These are phyloP conservation scores for Orobanche coerulescens DNA, from an alignment of 257 asterid species.

Conservation along the genomic window DNA sequence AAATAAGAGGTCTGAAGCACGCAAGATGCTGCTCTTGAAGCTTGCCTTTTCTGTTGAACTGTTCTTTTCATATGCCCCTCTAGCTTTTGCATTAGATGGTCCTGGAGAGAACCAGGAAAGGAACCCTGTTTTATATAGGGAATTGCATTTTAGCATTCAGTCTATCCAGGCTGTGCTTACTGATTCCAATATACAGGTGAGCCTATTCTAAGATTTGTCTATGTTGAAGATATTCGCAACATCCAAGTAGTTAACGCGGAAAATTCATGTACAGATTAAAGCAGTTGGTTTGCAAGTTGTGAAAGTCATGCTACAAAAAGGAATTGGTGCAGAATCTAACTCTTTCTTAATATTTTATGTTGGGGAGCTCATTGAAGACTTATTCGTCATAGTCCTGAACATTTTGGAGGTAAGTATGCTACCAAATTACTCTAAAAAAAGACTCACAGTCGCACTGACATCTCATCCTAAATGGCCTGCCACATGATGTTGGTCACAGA, in stretches of 20 bases:
- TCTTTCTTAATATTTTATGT: slow-evolving; percentile 58
- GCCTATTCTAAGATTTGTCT: slow-evolving; percentile 17
- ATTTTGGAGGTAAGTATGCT: slow-evolving; percentile 42
- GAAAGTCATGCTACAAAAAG: slow-evolving; percentile 61
- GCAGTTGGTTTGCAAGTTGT: slow-evolving; percentile 80
- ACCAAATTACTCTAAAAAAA: background rate
- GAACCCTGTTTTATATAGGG: slow-evolving; percentile 39
- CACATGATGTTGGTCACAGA: slow-evolving; percentile 45
- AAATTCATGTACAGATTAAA: slow-evolving; percentile 54
- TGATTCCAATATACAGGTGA: slow-evolving; percentile 68
- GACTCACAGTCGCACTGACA: background rate
- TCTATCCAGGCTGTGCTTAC: slow-evolving; percentile 49
- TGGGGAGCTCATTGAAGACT: slow-evolving; percentile 71
- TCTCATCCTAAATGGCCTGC: slow-evolving; percentile 22
- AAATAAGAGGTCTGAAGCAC: slow-evolving; percentile 48
- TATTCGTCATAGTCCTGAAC: slow-evolving; percentile 42
- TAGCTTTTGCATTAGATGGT: slow-evolving; percentile 49
- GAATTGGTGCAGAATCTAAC: slow-evolving; percentile 35
- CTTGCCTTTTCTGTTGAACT: slow-evolving; percentile 72
- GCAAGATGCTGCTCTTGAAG: slow-evolving; percentile 65
- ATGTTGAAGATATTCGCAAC: slow-evolving; percentile 9
- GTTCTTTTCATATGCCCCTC: slow-evolving; percentile 40
- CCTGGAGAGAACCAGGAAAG: slow-evolving; percentile 40
- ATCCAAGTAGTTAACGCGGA: background rate
- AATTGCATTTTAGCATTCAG: slow-evolving; percentile 49